Base-by-base conservation (phyloP, 495 filamentous ascomycete genomes). In the Penicillium ochrochloron region DNA sequence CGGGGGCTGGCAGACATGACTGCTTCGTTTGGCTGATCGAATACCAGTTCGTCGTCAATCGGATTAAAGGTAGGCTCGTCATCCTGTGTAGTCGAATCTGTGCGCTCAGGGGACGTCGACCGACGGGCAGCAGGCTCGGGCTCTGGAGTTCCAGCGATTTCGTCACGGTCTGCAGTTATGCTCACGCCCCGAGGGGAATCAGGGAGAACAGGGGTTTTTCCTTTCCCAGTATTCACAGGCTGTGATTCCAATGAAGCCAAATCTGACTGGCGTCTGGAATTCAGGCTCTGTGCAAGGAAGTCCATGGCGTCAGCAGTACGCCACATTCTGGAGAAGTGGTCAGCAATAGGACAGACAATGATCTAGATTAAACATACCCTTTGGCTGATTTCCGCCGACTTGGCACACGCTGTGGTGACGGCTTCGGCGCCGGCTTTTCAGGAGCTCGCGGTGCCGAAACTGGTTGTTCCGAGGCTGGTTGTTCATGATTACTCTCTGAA, bases 1-100 rank as follows among this genome's bases (percentile, higher is more conserved):
- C 64, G 63, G 8, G 70, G 70, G 31, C 68, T 73, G 9, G 60
- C 66, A 11, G 70, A 73, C 42, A 54, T 59, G 23, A 61, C 37
- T 5, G 64, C 31, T 34, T 54, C 66, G 27, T 42, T 27, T 27
- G 56, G 56, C 25, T 27, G 44, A 33, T 56, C 25, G 5, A 68
- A 63, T 8, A 60, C 67, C 9, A 61, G 39, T 9, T 70, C 68
- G 5, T 64, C 58, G 23, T 56, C 66, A 33, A 57, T 21, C 2
- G 44, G 56, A 27, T 44, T 41, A 5, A 44, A 21, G 5, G 37
- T 1, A 33, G 21, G 56, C 14, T 35, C 25, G 12, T 44, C 56
- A 35, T 44, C 35, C 27, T 23, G 44, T 31, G 37, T 61, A 59
- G 39, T 23, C 19, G 11, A 46, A 23, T 11, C 53, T 46, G 37